phyloP scores from a whole-genome alignment of 345 rosid genomes.

The Erysimum cheiranthoides region DNA sequence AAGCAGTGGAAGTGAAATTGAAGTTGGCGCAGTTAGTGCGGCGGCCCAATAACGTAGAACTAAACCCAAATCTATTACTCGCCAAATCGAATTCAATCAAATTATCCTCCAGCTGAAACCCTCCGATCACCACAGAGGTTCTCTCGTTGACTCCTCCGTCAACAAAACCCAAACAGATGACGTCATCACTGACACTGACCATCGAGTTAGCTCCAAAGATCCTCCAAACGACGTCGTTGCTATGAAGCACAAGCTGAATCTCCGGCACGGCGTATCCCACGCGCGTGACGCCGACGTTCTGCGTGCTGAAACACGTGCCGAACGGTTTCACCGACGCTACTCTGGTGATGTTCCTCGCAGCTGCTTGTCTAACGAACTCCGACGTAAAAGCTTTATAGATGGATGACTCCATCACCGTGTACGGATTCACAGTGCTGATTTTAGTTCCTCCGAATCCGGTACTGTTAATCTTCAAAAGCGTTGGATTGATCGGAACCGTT shows the following conservation, averaged over 20 bases:
- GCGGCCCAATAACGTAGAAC: conserved; percentile 58
- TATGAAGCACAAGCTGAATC: conserved; percentile 58
- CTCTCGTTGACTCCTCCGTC: conserved; percentile 65
- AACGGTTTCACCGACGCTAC: conserved; percentile 62
- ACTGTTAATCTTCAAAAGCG: conserved; percentile 49
- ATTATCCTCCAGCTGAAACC: conserved; percentile 62
- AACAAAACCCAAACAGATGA: conserved; percentile 68
- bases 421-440: conserved; percentile 71
- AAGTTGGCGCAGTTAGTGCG: conserved; percentile 69
- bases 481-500: conserved; percentile 48
- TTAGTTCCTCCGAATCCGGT: conserved; percentile 71
- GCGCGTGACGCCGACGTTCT: conserved; percentile 53
- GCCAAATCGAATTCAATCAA: conserved; percentile 71
- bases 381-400: conserved; percentile 53
- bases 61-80: conserved; percentile 64
- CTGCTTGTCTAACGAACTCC: conserved; percentile 49
- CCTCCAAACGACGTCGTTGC: conserved; percentile 58
- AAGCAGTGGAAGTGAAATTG: conserved; percentile 63
- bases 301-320: conserved; percentile 59
- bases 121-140: conserved; percentile 76
- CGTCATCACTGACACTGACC: conserved; percentile 56
- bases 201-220: conserved; percentile 73
- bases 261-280: conserved; percentile 63
- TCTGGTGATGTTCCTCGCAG: conserved; percentile 55
- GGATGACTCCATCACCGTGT: conserved; percentile 61